phyloP scores from a whole-genome alignment of 2,329 filamentous ascomycete species.

The Zasmidium citrigriseum region DNA sequence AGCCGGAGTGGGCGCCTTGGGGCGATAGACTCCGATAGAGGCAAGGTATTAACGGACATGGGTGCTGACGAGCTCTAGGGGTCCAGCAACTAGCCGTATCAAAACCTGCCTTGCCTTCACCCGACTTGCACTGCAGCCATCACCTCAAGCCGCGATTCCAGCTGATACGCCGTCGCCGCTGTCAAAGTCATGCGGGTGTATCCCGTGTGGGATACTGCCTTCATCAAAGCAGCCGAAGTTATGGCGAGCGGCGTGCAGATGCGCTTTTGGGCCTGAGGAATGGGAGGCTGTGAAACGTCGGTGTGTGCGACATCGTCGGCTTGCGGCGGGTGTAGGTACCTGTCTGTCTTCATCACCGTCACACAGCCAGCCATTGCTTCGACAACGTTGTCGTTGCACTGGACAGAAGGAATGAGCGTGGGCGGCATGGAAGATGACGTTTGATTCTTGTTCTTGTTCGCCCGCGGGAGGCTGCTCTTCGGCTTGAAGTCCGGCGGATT shows the following conservation, averaged over 20 bases:
- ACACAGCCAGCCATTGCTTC: background rate
- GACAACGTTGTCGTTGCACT: slow-evolving; percentile 1
- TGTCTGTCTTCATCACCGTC: background rate
- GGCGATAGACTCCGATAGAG: background rate
- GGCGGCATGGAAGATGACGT: background rate
- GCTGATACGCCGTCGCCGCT: slow-evolving; percentile 6
- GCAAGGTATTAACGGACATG: background rate
- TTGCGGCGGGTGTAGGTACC: background rate
- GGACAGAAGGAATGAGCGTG: background rate
- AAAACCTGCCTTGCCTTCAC: background rate
- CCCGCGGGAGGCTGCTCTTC: background rate
- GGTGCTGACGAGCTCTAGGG: background rate
- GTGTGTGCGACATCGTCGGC: slow-evolving; percentile 5
- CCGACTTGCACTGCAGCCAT: slow-evolving; percentile 1
- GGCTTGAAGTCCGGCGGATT: background rate
- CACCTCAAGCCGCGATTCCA: slow-evolving; percentile 4
- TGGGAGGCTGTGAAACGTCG: slow-evolving; percentile 11
- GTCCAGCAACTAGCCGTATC: background rate
- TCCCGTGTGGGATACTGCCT: background rate
- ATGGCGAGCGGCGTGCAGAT: background rate
- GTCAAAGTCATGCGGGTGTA: slow-evolving; percentile 12
- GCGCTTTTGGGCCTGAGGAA: background rate
- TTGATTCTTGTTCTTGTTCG: background rate
- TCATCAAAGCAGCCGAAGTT: slow-evolving; percentile 1
- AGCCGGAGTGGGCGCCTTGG: background rate